These are phyloP conservation scores for Magnaporthiopsis incrustans DNA, from an alignment of 2,329 filamentous ascomycete genomes.

Conservation along the genomic window DNA sequence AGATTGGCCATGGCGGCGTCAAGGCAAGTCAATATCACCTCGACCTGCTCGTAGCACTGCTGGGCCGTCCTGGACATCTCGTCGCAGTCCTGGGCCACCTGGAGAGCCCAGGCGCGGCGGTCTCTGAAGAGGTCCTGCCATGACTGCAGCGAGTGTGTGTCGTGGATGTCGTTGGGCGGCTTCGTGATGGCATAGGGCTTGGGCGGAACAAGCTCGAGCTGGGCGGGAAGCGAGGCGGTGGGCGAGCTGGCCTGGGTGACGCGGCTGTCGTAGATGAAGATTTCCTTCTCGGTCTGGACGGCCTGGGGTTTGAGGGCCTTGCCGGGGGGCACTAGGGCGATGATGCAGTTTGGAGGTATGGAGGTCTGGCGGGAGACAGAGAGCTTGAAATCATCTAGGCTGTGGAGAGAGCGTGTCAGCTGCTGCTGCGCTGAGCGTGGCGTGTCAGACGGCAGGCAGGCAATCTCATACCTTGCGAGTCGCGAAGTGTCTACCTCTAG, in stretches of 20 bases:
- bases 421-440: constrained; percentile 11
- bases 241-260: constrained; percentile 53
- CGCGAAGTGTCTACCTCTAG: constrained; percentile 69
- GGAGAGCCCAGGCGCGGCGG: constrained; percentile 71
- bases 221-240: constrained; percentile 31
- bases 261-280: constrained; percentile 86
- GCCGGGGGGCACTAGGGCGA: constrained; percentile 77
- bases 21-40: constrained; percentile 70
- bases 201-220: constrained; percentile 41
- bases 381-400: constrained; percentile 74
- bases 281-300: constrained; percentile 76
- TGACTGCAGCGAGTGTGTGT: constrained; percentile 72
- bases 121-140: constrained; percentile 84
- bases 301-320: constrained; percentile 77
- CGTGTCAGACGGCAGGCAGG: constrained; percentile 8
- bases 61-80: constrained; percentile 54
- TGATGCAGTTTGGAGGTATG: constrained; percentile 71
- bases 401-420: constrained; percentile 23
- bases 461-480: constrained; percentile 58
- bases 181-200: constrained; percentile 50
- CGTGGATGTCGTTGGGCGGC: constrained; percentile 75
- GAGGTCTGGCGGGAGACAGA: constrained; percentile 70
- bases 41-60: constrained; percentile 63
- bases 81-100: constrained; percentile 60
- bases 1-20: constrained; percentile 82